Evolutionary conservation across 192 early-diverging fungal genomes (phyloP), one percentile per base, ranked within the genome.

Genomic region (Coemansia sp.): DNA sequence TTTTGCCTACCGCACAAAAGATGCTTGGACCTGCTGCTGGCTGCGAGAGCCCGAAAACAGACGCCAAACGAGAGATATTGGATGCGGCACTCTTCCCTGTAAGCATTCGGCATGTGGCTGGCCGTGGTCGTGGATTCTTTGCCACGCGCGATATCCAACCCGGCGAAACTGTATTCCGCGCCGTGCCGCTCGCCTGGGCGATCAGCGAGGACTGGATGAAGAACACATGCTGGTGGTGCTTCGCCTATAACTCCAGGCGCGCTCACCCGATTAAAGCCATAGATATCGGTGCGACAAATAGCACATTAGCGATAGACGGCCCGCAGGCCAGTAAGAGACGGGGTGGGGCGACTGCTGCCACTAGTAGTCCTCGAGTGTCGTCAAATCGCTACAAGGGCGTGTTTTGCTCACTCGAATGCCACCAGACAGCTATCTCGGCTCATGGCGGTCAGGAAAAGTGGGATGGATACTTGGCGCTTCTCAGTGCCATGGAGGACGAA

Each of bases 71-170:
- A 36, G 31, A 36, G n/a, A n/a, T 15, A 16, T 24, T n/a, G 16
- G 29, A 34, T 18, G 15, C 15, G 6, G 13, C 29, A 16, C 57
- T 36, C 41, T 83, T 83, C 22, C 81, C 81, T 15, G 36, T 83
- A 49, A 66, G 55, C n/a, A 79, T 83, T 41, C 61, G 57, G 8
- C 53, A 70, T 40, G 70, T 75, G 12, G 66, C 72, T 2, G 81
- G 76, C 43, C 81, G 81, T 15, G 81, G 81, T 2, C 81, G 81
- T 12, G 81, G 81, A 5, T 83, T 78, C 61, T 83, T 83, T 75
- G 81, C 81, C 2, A 52, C 76, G 16, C 69, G 76, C 6, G 65
- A 73, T 50, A 75, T 83, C 53, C 47, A 64, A 9, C 20, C 18
- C 3, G 76, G 76, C 41, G 76, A 83, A 36, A 58, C 64, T 8